phyloP scores from a whole-genome alignment of 2,329 filamentous ascomycete genomes.

The Dendrostoma leiphaemia region DNA sequence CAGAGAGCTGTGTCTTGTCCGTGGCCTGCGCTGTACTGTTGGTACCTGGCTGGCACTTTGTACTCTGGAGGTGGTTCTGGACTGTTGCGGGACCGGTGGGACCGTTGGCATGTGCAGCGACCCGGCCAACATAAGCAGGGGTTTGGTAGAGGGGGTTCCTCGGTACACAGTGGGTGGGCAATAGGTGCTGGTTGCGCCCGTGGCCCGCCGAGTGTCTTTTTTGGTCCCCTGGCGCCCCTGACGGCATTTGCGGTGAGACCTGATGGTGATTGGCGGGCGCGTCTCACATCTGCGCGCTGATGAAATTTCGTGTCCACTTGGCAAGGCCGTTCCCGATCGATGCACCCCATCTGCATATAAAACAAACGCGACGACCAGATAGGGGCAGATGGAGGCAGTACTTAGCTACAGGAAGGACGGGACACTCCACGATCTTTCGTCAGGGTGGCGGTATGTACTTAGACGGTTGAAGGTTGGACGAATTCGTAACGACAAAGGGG shows the following conservation, averaged over 20 bases:
- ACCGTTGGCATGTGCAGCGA: too few species aligned
- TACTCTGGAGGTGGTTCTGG: too few species aligned
- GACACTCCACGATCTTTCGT: too few species aligned
- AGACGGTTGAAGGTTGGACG: not conserved
- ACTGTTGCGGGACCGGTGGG: too few species aligned
- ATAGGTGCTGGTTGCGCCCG: not conserved
- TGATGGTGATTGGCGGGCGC: not conserved
- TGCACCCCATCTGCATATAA: not conserved
- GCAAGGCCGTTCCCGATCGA: not conserved
- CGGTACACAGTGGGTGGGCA: too few species aligned
- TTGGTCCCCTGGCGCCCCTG: slow-evolving; percentile 6
- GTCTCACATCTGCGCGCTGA: not conserved
- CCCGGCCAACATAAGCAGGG: too few species aligned
- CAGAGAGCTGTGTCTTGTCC: too few species aligned
- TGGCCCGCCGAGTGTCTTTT: not conserved
- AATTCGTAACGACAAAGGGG: not conserved
- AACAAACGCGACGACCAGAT: not conserved
- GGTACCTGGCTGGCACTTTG: too few species aligned
- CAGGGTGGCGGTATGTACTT: slow-evolving; percentile 4
- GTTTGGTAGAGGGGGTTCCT: too few species aligned
- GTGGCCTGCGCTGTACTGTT: too few species aligned
- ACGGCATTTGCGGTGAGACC: slow-evolving; percentile 9
- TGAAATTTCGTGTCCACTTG: slow-evolving; percentile 7
- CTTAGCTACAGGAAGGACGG: not conserved
- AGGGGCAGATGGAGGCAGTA: not conserved